A percentile compares a stretch with the other conserved stretches of the same genome.
Evolutionary conservation across 768 basidiomycete species (phyloP).

Genomic region (Exidia glandulosa): DNA sequence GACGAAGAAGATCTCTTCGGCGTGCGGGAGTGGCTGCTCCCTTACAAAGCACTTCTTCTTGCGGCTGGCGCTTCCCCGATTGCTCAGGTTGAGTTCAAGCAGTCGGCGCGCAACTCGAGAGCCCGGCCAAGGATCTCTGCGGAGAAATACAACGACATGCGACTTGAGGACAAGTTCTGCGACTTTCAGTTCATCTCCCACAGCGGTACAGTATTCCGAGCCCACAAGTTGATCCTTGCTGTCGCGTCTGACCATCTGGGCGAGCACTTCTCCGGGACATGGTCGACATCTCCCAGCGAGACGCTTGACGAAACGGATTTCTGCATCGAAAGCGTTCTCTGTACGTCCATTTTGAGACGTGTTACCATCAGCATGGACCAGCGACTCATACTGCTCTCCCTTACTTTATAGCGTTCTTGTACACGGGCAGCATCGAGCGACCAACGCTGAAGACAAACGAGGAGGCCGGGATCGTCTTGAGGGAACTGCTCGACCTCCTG

Average conservation of each 20-base stretch:
- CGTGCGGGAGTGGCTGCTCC: conserved; percentile 15
- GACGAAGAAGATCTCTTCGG: conserved; percentile 19
- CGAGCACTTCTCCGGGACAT: neutral
- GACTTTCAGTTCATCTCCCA: neutral
- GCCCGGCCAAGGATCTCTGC: too few species aligned
- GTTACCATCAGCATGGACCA: neutral
- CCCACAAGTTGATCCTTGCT: neutral
- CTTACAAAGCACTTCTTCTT: conserved; percentile 8
- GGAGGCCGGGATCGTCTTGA: neutral
- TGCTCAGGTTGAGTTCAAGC: conserved; percentile 3
- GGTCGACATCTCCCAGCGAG: neutral
- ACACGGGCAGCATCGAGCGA: neutral
- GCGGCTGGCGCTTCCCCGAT: conserved; percentile 7
- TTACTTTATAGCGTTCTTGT: neutral
- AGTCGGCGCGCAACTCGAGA: neutral
- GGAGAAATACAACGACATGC: neutral
- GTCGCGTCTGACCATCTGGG: neutral
- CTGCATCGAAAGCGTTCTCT: neutral
- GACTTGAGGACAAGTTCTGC: neutral
- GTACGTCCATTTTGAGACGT: neutral
- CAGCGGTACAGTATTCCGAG: neutral
- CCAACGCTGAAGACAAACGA: neutral
- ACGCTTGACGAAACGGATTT: neutral
- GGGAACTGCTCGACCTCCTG: neutral
- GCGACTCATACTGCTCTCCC: neutral